Evolutionary conservation across 2,329 filamentous ascomycete genomes (phyloP).

Genomic region (Sclerotinia spermophila): DNA sequence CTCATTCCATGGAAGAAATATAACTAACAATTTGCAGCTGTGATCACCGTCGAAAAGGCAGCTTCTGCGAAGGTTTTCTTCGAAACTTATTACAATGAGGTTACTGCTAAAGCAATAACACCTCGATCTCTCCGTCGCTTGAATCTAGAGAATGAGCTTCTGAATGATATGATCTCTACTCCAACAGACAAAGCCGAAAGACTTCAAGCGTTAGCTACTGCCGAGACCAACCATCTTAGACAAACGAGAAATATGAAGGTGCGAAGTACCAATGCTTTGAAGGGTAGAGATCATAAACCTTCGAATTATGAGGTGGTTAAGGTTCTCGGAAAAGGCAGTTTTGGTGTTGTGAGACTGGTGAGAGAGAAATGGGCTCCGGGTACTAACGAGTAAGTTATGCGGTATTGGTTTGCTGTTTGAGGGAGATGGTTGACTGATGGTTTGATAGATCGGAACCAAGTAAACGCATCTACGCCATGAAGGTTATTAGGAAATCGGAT

Average conservation of each 20-base stretch:
- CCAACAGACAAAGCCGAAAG: constrained; percentile 50
- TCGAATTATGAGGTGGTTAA: constrained; percentile 77
- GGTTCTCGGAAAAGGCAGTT: constrained; percentile 87
- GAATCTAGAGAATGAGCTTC: constrained; percentile 62
- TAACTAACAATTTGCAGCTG: constrained; percentile 25
- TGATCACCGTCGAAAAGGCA: constrained; percentile 68
- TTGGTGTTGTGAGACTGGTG: constrained; percentile 86
- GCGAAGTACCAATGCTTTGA: constrained; percentile 43
- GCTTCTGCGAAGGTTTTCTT: constrained; percentile 82
- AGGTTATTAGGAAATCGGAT: constrained; percentile 88
- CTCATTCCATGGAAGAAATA: neutral
- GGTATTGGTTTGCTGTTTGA: neutral
- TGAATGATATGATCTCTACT: constrained; percentile 41
- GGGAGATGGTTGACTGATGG: neutral
- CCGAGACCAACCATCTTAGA: constrained; percentile 73
- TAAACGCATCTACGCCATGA: constrained; percentile 85
- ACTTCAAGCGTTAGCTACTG: constrained; percentile 56
- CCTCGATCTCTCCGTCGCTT: constrained; percentile 59
- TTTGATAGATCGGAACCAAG: constrained; percentile 12
- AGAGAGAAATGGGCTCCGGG: constrained; percentile 51
- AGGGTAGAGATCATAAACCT: constrained; percentile 46
- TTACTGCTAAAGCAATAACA: constrained; percentile 53
- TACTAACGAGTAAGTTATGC: constrained; percentile 21
- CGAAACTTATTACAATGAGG: constrained; percentile 77
- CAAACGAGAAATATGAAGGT: constrained; percentile 68